Evolutionary conservation across 176 grass and related monocot species (phyloP), one percentile per base, ranked within the genome.

Genomic region (Neostapfia colusana): DNA sequence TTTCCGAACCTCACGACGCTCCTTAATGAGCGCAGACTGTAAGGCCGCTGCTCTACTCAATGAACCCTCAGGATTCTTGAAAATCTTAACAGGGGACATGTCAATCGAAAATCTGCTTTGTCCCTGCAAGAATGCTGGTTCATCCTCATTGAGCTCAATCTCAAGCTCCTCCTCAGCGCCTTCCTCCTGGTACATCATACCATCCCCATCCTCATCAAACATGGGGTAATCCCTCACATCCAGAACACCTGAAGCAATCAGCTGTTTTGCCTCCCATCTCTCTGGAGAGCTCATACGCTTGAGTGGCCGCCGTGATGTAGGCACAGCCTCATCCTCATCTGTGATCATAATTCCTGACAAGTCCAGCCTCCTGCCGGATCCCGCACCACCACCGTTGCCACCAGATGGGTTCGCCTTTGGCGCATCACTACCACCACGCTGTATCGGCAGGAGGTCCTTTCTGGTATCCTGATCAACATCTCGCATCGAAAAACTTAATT

Each of bases 21-120:
- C 94, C 84, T 97, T 97, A 62, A 91, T 91, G 37, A 97, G 91
- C 37, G 91, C 91, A n/a, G 91, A 84, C 72, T 97, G 94, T 36
- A 97, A 87, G 15, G 89, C 91, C 35, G 91, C 94, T 27, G 94
- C 94, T 26, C 91, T 84, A 80, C 94, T 93, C 62, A 97, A 78
- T 34, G 94, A 97, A 23, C 94, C 94, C 77, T 97, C 94, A 6
- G 91, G 94, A 77, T 97, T 97, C 88, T 89, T 97, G 50, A 89
- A 97, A 80, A 93, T 97, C 87, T 93, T 97, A 49, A 97, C 91
- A 35, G 91, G 94, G 45, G 94, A 93, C 88, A 93, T 91, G 69
- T 97, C 94, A 58, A 93, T 86, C 10, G 88, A 97, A 77, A 85
- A 93, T 60, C 88, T 73, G 72, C 84, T 93, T 67, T 93, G 91